Base-by-base conservation (phyloP, 345 rosid genomes). In the Populus pruinosa region DNA sequence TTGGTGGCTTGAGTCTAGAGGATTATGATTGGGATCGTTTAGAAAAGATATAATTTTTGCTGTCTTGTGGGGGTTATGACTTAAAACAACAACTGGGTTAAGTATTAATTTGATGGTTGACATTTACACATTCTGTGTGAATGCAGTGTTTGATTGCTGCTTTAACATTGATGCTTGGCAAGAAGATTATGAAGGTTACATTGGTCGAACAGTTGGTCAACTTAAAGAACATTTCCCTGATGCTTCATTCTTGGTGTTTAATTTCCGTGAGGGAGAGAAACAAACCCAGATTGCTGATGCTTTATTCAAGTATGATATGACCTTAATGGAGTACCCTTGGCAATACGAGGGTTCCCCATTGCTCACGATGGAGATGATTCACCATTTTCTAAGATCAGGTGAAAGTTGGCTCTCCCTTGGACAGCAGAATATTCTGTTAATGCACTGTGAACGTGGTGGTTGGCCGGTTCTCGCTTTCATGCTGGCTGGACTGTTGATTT, bases 331-430 rank as follows among this genome's bases (percentile, higher is more conserved):
- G 87, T 95, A 95, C 78, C 99, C 99, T 83, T 88, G 89, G 78
- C 97, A 93, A 69, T 93, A 93, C 21, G 96, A 95, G 82, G 97
- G 98, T 61, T 95, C 97, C 81, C 97, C 97, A 0, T 67, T 95
- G 80, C 87, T 95, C 61, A 83, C 90, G 67, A 91, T 93, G 87
- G 99, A 95, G 87, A 80, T 92, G 77, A 82, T 95, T 75, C 99
- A 91, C 82, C 99, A 93, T 88, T 93, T 93, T 78, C 86, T 95
- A 72, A 90, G 97, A 75, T 95, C 99, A 5, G 88, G 93, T 27
- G 98, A 95, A 83, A 95, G 97, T 81, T 95, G 99, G 99, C 96
- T 95, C 35, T 89, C 94, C 1, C 92, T 95, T 39, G 98, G 99
- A 25, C 89, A 85, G 4, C 81, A 84, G 61, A 95, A 95, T 86